phyloP scores from a whole-genome alignment of 2,329 filamentous ascomycete genomes.

The Eutypa lata region DNA sequence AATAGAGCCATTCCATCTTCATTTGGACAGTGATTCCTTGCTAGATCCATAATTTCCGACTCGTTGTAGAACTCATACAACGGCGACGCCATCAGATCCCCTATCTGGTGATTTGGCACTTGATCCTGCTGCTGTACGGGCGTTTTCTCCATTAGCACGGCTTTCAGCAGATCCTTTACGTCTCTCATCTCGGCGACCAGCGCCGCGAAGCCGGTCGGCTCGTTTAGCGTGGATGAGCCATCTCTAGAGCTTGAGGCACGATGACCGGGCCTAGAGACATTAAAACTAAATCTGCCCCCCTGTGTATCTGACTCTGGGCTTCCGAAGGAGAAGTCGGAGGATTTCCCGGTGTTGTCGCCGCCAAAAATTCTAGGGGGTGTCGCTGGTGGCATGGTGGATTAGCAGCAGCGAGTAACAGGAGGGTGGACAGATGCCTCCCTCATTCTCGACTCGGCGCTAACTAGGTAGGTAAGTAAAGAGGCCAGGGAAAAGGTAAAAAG shows the following conservation, averaged over 20 bases:
- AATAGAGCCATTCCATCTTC: background rate
- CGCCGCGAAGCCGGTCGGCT: background rate
- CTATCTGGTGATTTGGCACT: background rate
- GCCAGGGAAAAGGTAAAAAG: too few relatives aligned
- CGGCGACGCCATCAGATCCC: background rate
- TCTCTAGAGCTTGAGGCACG: background rate
- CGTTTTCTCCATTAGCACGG: background rate
- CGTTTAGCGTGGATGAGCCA: background rate
- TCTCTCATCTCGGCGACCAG: background rate
- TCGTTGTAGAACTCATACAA: background rate
- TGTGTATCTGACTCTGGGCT: background rate
- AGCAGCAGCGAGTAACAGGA: too few relatives aligned
- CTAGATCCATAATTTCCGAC: background rate
- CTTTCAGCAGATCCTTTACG: background rate
- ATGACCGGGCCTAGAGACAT: background rate
- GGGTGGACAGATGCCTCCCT: too few relatives aligned
- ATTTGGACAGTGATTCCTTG: background rate
- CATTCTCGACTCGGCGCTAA: too few relatives aligned
- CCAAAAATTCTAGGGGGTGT: background rate
- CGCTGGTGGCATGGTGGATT: too few relatives aligned
- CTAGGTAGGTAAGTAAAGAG: too few relatives aligned
- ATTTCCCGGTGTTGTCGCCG: background rate
- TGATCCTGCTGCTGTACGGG: background rate
- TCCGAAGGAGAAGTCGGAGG: background rate
- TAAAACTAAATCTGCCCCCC: background rate